Evolutionary conservation across 1,284 basidiomycete genomes (phyloP).

Genomic region (Cutaneotrichosporon arboriforme): DNA sequence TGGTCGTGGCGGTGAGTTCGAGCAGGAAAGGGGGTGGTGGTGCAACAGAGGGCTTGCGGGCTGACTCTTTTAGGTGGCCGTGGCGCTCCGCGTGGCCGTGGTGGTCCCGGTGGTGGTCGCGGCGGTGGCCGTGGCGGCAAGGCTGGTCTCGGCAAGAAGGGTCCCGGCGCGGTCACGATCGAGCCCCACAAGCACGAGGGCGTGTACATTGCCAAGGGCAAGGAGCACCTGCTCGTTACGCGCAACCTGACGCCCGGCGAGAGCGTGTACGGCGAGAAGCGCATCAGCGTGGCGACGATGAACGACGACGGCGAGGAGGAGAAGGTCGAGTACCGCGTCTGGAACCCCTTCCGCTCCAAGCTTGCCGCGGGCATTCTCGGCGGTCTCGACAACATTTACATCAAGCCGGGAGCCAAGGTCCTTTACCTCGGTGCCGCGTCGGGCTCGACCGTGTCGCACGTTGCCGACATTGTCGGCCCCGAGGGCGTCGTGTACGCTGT

Average conservation of each 20-base stretch:
- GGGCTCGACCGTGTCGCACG: slow-evolving; percentile 96
- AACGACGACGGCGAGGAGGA: slow-evolving; percentile 59
- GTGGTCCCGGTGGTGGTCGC: slow-evolving; percentile 50
- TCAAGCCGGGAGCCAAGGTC: slow-evolving; percentile 91
- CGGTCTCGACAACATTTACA: slow-evolving; percentile 90
- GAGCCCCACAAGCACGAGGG: slow-evolving; percentile 94
- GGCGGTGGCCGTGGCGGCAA: slow-evolving; percentile 51
- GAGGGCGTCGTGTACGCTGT: slow-evolving; percentile 97
- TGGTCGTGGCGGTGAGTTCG: slow-evolving; percentile 37
- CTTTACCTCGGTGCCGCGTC: slow-evolving; percentile 92
- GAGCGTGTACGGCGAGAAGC: slow-evolving; percentile 97
- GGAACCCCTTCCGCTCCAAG: slow-evolving; percentile 99
- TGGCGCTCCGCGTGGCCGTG: slow-evolving; percentile 41
- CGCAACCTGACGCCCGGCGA: slow-evolving; percentile 97
- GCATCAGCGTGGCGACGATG: slow-evolving; percentile 73
- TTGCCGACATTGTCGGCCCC: slow-evolving; percentile 96
- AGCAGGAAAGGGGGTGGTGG: slow-evolving; percentile 48
- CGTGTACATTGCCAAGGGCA: slow-evolving; percentile 83
- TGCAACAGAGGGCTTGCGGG: too few relatives aligned
- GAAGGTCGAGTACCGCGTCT: slow-evolving; percentile 96
- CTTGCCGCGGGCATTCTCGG: slow-evolving; percentile 94
- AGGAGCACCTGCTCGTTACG: slow-evolving; percentile 95
- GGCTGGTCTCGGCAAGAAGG: slow-evolving; percentile 57
- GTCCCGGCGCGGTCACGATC: slow-evolving; percentile 79
- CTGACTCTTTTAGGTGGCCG: too few relatives aligned